A percentile compares a stretch with the other conserved stretches of the same genome.
Conservation (phyloP, 495 filamentous ascomycete genomes). For the Endocarpon pusillum region DNA sequence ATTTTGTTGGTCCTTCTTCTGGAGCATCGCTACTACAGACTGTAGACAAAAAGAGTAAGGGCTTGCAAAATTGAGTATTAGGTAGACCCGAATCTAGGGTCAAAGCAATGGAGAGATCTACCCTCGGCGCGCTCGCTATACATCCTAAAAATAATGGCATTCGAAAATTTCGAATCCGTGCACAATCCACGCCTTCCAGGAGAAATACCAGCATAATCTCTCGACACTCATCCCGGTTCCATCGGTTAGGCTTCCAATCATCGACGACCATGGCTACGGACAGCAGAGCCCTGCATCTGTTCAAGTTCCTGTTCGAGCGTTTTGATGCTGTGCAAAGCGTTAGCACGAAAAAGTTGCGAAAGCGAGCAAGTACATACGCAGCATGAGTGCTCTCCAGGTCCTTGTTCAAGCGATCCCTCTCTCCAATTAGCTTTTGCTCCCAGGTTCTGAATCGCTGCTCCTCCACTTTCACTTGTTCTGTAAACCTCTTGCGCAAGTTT, state of each 20-base stretch:
- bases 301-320: conserved; percentile 85
- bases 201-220: not conserved
- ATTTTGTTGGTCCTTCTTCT: too few species aligned
- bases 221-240: too few species aligned
- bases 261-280: conserved; percentile 89
- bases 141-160: too few species aligned
- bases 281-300: conserved; percentile 76
- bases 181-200: not conserved
- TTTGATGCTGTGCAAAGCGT: conserved; percentile 53
- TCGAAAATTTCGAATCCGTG: too few species aligned
- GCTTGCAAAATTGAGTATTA: too few species aligned
- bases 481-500: conserved; percentile 93
- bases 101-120: too few species aligned
- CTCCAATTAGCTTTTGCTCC: conserved; percentile 98
- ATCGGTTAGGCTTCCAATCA: too few species aligned
- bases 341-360: conserved; percentile 9
- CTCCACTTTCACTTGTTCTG: conserved; percentile 99
- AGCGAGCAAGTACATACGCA: conserved; percentile 35
- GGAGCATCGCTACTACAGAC: too few species aligned
- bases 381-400: conserved; percentile 95
- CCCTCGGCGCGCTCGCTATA: too few species aligned
- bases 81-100: too few species aligned
- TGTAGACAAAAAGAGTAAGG: too few species aligned
- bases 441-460: conserved; percentile 96
- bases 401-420: conserved; percentile 97